phyloP scores from a whole-genome alignment of 495 filamentous ascomycete genomes.

The Delitschia confertaspora region DNA sequence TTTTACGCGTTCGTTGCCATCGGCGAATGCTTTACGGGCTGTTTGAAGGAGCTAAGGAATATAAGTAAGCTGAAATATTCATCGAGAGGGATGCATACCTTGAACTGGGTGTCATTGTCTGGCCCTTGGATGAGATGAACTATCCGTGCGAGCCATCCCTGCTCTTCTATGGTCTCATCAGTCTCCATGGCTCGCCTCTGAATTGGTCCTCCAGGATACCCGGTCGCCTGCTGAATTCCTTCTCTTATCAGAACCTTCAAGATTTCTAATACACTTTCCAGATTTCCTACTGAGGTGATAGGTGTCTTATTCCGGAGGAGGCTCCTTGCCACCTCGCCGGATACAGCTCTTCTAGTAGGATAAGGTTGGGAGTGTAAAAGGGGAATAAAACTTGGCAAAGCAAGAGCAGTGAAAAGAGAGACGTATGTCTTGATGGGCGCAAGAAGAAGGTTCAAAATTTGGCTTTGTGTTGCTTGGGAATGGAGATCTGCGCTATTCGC shows the following conservation, averaged over 20 bases:
- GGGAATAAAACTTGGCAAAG: conserved; percentile 82
- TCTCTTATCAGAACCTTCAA: conserved; percentile 87
- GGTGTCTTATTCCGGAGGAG: conserved; percentile 70
- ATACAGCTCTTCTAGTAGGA: conserved; percentile 79
- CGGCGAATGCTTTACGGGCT: conserved; percentile 75
- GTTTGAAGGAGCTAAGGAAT: conserved; percentile 66
- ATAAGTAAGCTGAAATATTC: conserved; percentile 16
- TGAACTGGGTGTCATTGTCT: conserved; percentile 88
- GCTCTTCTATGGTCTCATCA: conserved; percentile 94
- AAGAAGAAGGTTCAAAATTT: conserved; percentile 77
- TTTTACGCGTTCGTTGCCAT: conserved; percentile 90
- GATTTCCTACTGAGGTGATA: conserved; percentile 64
- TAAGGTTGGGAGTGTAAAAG: conserved; percentile 90
- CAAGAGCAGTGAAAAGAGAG: conserved; percentile 86
- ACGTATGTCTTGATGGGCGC: conserved; percentile 82
- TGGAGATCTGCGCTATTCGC: conserved; percentile 91
- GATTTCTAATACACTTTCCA: conserved; percentile 83
- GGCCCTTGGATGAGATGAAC: conserved; percentile 76
- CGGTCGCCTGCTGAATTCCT: conserved; percentile 71
- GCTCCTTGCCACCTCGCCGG: conserved; percentile 71
- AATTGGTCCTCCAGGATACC: conserved; percentile 68
- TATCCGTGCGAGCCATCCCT: conserved; percentile 89
- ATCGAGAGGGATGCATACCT: conserved; percentile 38
- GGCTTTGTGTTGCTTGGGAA: conserved; percentile 75
- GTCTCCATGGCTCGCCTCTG: conserved; percentile 63